Percentiles rank a stretch among this genome's conserved stretches.
Conservation (phyloP, 2,329 filamentous ascomycete species). For the Aspergillus latus region DNA sequence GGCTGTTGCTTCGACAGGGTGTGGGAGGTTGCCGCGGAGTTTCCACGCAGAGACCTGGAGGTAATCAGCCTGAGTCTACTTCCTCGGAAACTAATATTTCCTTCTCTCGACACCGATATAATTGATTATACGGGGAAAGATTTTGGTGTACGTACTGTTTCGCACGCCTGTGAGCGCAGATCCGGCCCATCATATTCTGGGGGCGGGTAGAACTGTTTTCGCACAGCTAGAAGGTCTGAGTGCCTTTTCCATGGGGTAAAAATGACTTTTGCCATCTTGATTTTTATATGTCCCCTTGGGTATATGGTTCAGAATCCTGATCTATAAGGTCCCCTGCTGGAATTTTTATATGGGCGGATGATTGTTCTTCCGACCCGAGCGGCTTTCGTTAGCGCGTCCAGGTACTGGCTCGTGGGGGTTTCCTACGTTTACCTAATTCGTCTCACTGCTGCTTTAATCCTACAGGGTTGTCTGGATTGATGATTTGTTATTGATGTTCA, state of each 20-base stretch:
- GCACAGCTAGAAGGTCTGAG: slow-evolving; percentile 38
- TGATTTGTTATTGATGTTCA: too few relatives aligned
- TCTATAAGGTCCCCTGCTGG: neutral
- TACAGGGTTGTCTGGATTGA: too few relatives aligned
- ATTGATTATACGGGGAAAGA: neutral
- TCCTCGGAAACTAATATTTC: too few relatives aligned
- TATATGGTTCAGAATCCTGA: too few relatives aligned
- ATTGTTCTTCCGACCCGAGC: slow-evolving; percentile 21
- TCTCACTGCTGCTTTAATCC: too few relatives aligned
- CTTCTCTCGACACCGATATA: too few relatives aligned
- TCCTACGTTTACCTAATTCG: too few relatives aligned
- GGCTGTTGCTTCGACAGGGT: slow-evolving; percentile 48
- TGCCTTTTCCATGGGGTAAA: slow-evolving; percentile 46
- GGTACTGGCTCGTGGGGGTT: too few relatives aligned
- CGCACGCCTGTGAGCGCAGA: slow-evolving; percentile 41
- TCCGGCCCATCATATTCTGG: slow-evolving; percentile 35
- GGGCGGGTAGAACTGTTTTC: slow-evolving; percentile 42
- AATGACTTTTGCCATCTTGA: slow-evolving; percentile 37
- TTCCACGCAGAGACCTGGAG: slow-evolving; percentile 46
- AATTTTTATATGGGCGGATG: slow-evolving; percentile 22
- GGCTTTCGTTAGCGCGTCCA: too few relatives aligned
- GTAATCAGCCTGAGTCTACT: neutral
- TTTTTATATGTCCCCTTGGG: neutral
- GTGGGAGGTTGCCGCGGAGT: slow-evolving; percentile 45
- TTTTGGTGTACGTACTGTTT: slow-evolving; percentile 32